Evolutionary conservation across 257 asterid species (phyloP), one percentile per base, ranked within the genome.

Genomic region (Hygrophila difformis): DNA sequence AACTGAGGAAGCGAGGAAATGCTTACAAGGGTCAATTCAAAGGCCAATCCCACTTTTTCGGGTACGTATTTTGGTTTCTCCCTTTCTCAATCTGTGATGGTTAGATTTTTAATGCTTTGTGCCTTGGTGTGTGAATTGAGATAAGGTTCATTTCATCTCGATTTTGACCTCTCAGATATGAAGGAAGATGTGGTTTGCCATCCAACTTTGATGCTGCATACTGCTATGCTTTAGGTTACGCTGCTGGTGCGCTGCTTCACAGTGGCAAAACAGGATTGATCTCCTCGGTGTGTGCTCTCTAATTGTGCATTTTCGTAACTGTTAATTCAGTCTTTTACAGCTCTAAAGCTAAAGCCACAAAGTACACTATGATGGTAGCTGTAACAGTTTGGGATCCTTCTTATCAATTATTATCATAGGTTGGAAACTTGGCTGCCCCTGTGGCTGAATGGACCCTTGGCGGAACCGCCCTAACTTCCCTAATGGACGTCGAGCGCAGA

Each of bases 401-500:
- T 45, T 4, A 20, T 23, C n/a, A 20, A 3, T 18, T 45, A 4
- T 12, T 4, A 43, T 26, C 19, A 28, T 65, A 89, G 98, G 98
- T 91, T 37, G 99, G 78, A 15, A 91, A 86, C 75, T 86, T 91
- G 82, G 88, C 82, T 51, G 95, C 96, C 49, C 93, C 95, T 14
- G 93, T 80, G 45, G 73, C 79, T 55, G 79, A 86, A 48, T 91
- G 99, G 99, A 86, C 78, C 9, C 94, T 82, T 31, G 95, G 99
- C 56, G 99, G 99, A 69, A 91, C 99, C 24, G 84, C 97, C 4
- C 64, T 91, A 73, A 91, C 99, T 34, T 61, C 99, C 12, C 59
- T 91, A 36, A 91, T 91, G 99, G 97, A 91, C 57, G 99, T 91
- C 13, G 99, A 91, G 62, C 82, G 99, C 71, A 82, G 99, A 78